Base-by-base conservation (phyloP, 2,329 filamentous ascomycete species). In the Trichoderma oligosporum region DNA sequence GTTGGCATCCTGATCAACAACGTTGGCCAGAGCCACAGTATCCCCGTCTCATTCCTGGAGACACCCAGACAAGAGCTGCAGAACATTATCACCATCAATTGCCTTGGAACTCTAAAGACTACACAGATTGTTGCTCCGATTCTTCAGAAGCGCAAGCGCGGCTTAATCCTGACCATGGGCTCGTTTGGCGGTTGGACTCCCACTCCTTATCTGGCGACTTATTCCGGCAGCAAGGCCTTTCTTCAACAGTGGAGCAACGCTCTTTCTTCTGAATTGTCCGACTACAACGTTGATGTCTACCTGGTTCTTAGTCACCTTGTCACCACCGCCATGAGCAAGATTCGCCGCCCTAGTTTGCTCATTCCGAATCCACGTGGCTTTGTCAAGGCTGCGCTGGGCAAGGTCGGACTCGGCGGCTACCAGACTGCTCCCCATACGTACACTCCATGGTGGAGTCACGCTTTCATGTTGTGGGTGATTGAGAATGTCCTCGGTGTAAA, bases 171-270 rank as follows among this genome's bases (percentile, higher is more conserved):
- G 56, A 99, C 93, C 58, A 97, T 99, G 92, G 94, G 93, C 45
- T 97, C 92, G 9, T 96, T 97, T 70, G 94, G 88, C 61, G 95
- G 94, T 64, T 87, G 95, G 75, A 84, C 94, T 60, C 94, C 94
- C 7, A 96, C 91, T 0, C 92, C 95, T 5, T 85, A 94, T 55
- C 82, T 99, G 42, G 94, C 94, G 11, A 97, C 94, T 3, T 99
- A 99, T 80, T 95, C 90, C 42, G 94, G 94, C 63, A 94, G 88
- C 83, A 99, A 99, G 77, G 93, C 94, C 1, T 99, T 99, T 82
- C 81, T 99, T 47, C 93, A 97, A 75, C 87, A 96, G 69, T 99
- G 94, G 94, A 96, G 89, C 63, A 88, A 85, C 5, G 86, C 94
- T 9, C 82, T 99, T 12, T 89, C 87, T 1, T 83, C 87, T 12